Base-by-base conservation (phyloP, 495 filamentous ascomycete species). In the Penicillium waksmanii region DNA sequence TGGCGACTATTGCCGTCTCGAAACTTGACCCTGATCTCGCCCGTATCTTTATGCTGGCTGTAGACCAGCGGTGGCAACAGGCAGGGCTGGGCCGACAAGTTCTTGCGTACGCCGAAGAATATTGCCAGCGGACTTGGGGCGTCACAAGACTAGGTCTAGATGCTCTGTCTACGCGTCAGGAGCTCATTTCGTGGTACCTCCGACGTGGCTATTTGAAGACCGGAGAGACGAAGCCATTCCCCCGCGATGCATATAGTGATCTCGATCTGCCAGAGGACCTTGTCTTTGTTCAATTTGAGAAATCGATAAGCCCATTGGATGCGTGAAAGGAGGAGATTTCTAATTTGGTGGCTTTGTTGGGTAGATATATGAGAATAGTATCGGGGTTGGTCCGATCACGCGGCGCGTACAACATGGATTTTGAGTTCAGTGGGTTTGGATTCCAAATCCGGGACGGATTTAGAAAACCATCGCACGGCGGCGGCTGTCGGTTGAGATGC, bases 11-110 rank as follows among this genome's bases (percentile, higher is more conserved):
- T 59, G 73, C 75, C 9, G 55, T 66, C 33, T 75, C 51, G 15
- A 65, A 64, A 44, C 65, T 66, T 46, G 57, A 18, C 0, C 19
- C 23, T 10, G 55, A 65, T 17, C 13, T 35, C 33, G 77, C 68
- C 38, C 74, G 77, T 35, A 66, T 82, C 42, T 73, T 70, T 40
- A 66, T 77, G 69, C 64, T 82, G 21, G 79, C 80, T 7, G 75
- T 81, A 0, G 67, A 75, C 55, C 66, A 67, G 7, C 50, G 34
- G 8, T 56, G 68, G 18, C 79, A 80, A 54, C 70, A 65, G 5
- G 64, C 66, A 2, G 80, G 80, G 0, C 42, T 79, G 15, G 80
- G 80, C 1, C 66, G 72, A 11, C 70, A 65, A 53, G 63, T 81
- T 4, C 64, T 81, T 21, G 58, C 58, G 6, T 66, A 75, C 27